phyloP scores from a whole-genome alignment of 305 asterid genomes.

The Fraxinus sp. region DNA sequence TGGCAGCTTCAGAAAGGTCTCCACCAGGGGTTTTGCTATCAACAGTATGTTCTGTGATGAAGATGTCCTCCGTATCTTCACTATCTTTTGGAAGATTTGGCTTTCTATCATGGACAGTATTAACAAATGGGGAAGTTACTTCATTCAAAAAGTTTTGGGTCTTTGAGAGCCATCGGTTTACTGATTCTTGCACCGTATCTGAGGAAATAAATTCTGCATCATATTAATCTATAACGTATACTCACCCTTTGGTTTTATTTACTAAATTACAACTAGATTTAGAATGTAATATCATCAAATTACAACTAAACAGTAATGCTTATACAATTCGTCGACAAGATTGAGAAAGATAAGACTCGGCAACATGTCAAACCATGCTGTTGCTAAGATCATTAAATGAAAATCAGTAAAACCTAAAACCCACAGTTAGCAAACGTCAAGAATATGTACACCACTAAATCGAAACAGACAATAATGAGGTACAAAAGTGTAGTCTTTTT shows the following conservation, averaged over 20 bases:
- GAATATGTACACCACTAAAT: constrained; percentile 9
- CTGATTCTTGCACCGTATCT: constrained; percentile 78
- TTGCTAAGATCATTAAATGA: not conserved
- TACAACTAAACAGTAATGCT: not conserved
- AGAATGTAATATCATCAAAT: not conserved
- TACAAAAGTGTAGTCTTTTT: not conserved
- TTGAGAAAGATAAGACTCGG: not conserved
- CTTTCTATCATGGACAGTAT: constrained; percentile 59
- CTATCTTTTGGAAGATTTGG: constrained; percentile 37
- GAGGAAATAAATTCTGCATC: constrained; percentile 21
- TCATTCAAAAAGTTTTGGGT: constrained; percentile 72
- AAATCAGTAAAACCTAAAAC: not conserved
- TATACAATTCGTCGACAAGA: not conserved
- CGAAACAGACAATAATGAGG: not conserved
- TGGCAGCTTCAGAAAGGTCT: constrained; percentile 77
- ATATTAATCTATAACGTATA: constrained; percentile 4
- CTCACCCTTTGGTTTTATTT: not conserved
- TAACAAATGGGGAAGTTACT: constrained; percentile 75
- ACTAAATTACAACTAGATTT: not conserved
- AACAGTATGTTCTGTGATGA: constrained; percentile 71
- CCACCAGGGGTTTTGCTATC: constrained; percentile 69
- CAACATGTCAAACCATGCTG: not conserved
- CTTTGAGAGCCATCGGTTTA: constrained; percentile 71
- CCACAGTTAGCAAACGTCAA: constrained; percentile 20
- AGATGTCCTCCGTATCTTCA: constrained; percentile 59